These are phyloP conservation scores for Candida chauliodis DNA, from an alignment of 805 yeast genomes.

Conservation along the genomic window DNA sequence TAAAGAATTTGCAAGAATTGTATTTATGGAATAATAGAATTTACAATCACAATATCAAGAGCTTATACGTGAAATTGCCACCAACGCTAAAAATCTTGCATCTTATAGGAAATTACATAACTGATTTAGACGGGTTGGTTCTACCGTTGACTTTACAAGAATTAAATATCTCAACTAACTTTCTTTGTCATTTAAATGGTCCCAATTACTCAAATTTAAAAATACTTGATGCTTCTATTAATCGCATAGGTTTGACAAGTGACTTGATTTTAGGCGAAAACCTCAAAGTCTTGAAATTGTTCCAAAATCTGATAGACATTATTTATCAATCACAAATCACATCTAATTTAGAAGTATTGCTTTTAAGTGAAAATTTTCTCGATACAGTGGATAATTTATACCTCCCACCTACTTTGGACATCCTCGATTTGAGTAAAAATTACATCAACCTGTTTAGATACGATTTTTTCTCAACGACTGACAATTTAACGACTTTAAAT, in stretches of 20 bases:
- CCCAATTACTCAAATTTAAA: constrained; percentile 12
- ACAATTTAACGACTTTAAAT: constrained; percentile 11
- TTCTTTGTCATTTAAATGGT: constrained; percentile 12
- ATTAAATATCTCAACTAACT: constrained; percentile 15
- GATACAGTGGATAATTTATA: constrained; percentile 9
- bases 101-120: constrained; percentile 15
- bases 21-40: constrained; percentile 5
- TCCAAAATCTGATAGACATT: constrained; percentile 13
- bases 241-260: constrained; percentile 11
- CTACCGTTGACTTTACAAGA: constrained; percentile 13
- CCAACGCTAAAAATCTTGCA: constrained; percentile 11
- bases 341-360: constrained; percentile 12
- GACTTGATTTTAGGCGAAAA: constrained; percentile 11
- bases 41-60: not conserved
- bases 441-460: constrained; percentile 13
- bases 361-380: constrained; percentile 14
- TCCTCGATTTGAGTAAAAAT: constrained; percentile 14
- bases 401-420: constrained; percentile 13
- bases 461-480: constrained; percentile 13
- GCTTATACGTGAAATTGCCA: constrained; percentile 4
- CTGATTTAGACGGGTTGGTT: constrained; percentile 11
- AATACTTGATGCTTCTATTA: constrained; percentile 14
- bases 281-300: constrained; percentile 10
- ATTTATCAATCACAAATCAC: constrained; percentile 12
- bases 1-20: constrained; percentile 3